Evolutionary conservation across 306 rosid genomes (phyloP).

Genomic region (Fragaria nilgerrensis): DNA sequence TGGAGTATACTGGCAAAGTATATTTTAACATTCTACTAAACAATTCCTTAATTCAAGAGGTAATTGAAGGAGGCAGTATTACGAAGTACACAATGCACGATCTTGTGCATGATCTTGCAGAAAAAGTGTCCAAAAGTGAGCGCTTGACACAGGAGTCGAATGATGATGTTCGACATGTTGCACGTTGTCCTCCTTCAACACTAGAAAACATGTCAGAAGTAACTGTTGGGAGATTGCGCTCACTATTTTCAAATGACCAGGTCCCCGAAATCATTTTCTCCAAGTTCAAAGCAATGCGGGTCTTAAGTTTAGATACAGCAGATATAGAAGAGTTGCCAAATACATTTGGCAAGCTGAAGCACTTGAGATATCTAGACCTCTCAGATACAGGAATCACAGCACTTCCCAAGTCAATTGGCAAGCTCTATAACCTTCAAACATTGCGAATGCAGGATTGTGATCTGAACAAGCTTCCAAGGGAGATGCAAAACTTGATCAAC

Average conservation of each 20-base stretch:
- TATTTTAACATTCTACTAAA: no score
- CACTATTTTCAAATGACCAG: no score
- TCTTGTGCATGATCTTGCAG: neutral
- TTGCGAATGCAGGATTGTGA: neutral
- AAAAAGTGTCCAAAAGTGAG: neutral
- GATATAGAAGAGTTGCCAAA: neutral
- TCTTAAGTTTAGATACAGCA: neutral
- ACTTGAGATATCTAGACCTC: slow-evolving; percentile 16
- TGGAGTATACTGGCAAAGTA: slow-evolving; percentile 3
- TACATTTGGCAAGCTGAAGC: slow-evolving; percentile 13
- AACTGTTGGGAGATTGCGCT: no score
- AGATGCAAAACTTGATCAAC: neutral
- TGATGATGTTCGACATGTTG: neutral
- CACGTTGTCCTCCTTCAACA: neutral
- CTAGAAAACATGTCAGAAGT: neutral
- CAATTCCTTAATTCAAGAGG: neutral
- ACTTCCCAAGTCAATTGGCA: slow-evolving; percentile 15
- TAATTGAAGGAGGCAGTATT: no score
- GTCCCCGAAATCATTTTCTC: neutral
- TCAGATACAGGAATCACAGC: neutral
- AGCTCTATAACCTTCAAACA: slow-evolving; percentile 5
- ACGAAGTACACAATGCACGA: slow-evolving; percentile 5
- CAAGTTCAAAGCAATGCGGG: neutral
- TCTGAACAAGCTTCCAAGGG: neutral
- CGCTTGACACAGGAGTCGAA: neutral